Conservation (phyloP, 805 yeast genomes). For the Candida awuae region DNA sequence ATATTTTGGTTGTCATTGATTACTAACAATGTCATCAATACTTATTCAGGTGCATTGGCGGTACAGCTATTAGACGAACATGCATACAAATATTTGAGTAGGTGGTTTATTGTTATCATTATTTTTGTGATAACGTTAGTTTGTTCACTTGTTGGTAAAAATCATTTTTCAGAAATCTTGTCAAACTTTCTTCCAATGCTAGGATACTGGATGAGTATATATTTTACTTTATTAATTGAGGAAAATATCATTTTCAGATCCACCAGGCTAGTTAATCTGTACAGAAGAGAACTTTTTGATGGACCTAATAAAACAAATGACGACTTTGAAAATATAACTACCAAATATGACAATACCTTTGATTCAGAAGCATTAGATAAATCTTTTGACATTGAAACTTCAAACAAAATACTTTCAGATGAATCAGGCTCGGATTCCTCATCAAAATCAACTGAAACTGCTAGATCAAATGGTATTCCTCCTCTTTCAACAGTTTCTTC, state of each 20-base stretch:
- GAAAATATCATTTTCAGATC: constrained; percentile 67
- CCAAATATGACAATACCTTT: too few relatives aligned
- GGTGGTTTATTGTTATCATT: constrained; percentile 67
- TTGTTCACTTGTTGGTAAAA: constrained; percentile 67
- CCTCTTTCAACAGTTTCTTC: constrained; percentile 14
- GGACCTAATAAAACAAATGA: not conserved
- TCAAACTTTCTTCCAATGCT: constrained; percentile 85
- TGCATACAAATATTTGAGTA: constrained; percentile 53
- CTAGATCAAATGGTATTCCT: constrained; percentile 5
- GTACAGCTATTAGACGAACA: constrained; percentile 51
- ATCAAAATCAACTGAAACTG: not conserved
- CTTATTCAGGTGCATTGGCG: constrained; percentile 76
- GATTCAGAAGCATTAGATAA: constrained; percentile 16
- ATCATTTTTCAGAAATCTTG: constrained; percentile 62
- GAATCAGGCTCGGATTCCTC: not conserved
- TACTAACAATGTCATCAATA: constrained; percentile 74
- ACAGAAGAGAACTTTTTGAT: constrained; percentile 33
- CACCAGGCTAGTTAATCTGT: constrained; percentile 33
- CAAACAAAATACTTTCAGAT: not conserved
- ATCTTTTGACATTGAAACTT: not conserved
- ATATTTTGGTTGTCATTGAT: constrained; percentile 66
- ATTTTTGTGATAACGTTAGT: constrained; percentile 58
- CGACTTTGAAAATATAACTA: not conserved
- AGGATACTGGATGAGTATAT: constrained; percentile 86
- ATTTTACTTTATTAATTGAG: constrained; percentile 59